These are phyloP conservation scores for Dalbergia oliveri DNA, from an alignment of 306 rosid genomes.

Conservation along the genomic window DNA sequence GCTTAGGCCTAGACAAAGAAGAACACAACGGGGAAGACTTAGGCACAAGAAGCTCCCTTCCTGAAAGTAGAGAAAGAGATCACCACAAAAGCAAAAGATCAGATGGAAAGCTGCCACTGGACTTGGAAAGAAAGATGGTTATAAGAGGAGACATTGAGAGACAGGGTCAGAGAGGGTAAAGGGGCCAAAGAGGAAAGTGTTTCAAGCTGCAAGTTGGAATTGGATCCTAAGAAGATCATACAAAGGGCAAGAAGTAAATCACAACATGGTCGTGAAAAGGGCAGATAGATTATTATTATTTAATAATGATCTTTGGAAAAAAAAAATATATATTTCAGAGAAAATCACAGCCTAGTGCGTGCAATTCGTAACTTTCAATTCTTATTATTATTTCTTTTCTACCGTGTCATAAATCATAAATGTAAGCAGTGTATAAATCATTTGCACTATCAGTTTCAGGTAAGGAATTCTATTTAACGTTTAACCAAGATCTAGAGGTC, in stretches of 20 bases:
- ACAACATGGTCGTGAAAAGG: constrained; percentile 67
- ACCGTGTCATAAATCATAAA: constrained; percentile 38
- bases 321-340: constrained; percentile 1
- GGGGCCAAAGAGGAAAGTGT: constrained; percentile 51
- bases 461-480: not conserved
- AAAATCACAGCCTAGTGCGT: constrained; percentile 34
- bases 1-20: constrained; percentile 48
- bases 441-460: constrained; percentile 37
- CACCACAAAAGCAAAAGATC: constrained; percentile 56
- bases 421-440: constrained; percentile 48
- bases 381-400: constrained; percentile 45
- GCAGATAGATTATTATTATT: constrained; percentile 51
- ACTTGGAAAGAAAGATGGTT: constrained; percentile 56
- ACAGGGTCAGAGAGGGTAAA: constrained; percentile 52
- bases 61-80: constrained; percentile 56
- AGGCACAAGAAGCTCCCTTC: constrained; percentile 43
- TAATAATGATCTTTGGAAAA: constrained; percentile 12
- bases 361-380: constrained; percentile 51
- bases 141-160: constrained; percentile 61
- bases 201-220: constrained; percentile 59
- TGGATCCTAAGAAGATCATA: constrained; percentile 66
- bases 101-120: constrained; percentile 60
- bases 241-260: constrained; percentile 71
- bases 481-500: not conserved
- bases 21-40: constrained; percentile 53